phyloP scores from a whole-genome alignment of 495 filamentous ascomycete genomes.

The Hyaloscypha variabilis region DNA sequence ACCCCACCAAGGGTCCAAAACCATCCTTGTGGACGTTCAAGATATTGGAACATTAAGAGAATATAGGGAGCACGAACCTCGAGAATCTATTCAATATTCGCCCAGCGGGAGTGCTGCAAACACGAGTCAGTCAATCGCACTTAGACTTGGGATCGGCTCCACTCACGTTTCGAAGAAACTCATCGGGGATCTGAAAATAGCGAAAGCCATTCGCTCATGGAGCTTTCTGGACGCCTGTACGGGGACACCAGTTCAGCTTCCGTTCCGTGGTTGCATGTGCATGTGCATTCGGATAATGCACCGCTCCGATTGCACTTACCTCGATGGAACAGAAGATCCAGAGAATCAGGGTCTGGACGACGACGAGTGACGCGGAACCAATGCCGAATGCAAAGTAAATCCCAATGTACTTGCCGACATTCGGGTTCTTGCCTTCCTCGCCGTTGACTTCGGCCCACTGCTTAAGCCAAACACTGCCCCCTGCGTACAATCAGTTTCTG shows the following conservation, averaged over 20 bases:
- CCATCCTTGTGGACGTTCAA: background rate
- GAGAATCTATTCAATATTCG: conserved; percentile 97
- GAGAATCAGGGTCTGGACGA: conserved; percentile 90
- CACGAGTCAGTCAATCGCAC: conserved; percentile 14
- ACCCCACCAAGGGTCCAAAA: conserved; percentile 1
- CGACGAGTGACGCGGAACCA: conserved; percentile 82
- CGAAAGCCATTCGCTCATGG: conserved; percentile 96
- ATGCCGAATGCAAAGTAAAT: conserved; percentile 94
- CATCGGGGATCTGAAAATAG: conserved; percentile 98
- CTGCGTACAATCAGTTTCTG: conserved; percentile 35
- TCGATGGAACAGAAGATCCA: conserved; percentile 99
- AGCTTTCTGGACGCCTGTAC: conserved; percentile 83
- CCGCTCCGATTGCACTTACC: conserved; percentile 29
- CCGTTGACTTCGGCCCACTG: conserved; percentile 83
- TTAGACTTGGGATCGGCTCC: background rate
- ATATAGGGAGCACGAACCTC: conserved; percentile 56
- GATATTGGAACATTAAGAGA: conserved; percentile 14
- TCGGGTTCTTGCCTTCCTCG: conserved; percentile 62
- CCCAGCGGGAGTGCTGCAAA: conserved; percentile 75
- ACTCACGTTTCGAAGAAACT: conserved; percentile 87
- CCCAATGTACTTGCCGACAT: conserved; percentile 88
- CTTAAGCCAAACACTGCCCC: conserved; percentile 90
- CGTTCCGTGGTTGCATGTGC: conserved; percentile 14
- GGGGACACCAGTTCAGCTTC: conserved; percentile 38
- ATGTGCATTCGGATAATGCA: conserved; percentile 22